Base-by-base conservation (phyloP, 164 flowering plant genomes). In the Umbilicus rupestris region DNA sequence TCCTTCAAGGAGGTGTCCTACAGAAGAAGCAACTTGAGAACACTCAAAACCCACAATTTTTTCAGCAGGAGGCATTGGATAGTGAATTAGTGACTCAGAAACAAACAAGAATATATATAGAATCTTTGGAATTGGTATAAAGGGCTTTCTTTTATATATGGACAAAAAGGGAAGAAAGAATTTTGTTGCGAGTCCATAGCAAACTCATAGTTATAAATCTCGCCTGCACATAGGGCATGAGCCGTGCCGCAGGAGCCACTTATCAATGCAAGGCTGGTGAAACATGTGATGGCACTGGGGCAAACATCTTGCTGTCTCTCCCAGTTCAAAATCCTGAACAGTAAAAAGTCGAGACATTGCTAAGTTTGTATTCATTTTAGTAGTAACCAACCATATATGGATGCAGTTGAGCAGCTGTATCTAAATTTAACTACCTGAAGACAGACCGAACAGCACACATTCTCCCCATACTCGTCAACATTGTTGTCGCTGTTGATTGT, bases 141-240 rank as follows among this genome's bases (percentile, higher is more conserved):
- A 9, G 33, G 60, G 19, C 60, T 55, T n/a, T 55, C 33, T 28
- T 55, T 26, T 55, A 55, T 55, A 55, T 55, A 55, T 55, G 60
- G 60, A 55, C 60, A 55, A 55, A 55, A 55, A 55, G 31, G 60
- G 60, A 55, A 28, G 33, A 55, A 55, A 55, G 60, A 55, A 55
- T 55, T 55, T 55, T 12, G 60, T 8, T 28, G 19, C 28, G 6
- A 55, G 19, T 55, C 19, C 14, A 55, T 55, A 20, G 29, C 28
- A 50, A 50, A 50, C 28, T 55, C 19, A 3, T 28, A 35, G 52
- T 80, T 74, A 91, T 74, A 92, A 78, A 78, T 92, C 93, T 73
- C 92, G 80, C 80, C 98, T 80, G 78, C 98, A 93, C 37, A 93
- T 66, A 39, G 98, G 98, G 77, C 98, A 90, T 26, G 96, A 90